Evolutionary conservation across 768 basidiomycete species (phyloP).

Genomic region (Scleroderma citrinum): DNA sequence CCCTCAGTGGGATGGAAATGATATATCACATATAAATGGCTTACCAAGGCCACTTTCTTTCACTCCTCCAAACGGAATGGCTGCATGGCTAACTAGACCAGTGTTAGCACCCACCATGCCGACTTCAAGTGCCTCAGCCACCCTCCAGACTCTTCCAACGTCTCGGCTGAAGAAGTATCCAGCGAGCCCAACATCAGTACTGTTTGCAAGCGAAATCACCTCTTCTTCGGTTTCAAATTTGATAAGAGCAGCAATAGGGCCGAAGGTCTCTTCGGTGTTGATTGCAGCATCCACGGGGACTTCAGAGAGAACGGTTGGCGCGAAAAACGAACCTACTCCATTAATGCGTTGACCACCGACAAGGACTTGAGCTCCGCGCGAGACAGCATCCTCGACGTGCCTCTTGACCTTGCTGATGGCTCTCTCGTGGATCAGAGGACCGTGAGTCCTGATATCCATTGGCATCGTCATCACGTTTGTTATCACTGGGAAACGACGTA

Average conservation of each 20-base stretch:
- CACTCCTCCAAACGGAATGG: constrained; percentile 84
- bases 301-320: constrained; percentile 85
- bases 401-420: constrained; percentile 80
- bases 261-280: constrained; percentile 89
- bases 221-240: constrained; percentile 95
- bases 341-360: constrained; percentile 76
- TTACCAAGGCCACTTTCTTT: constrained; percentile 78
- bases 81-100: constrained; percentile 69
- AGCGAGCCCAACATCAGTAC: constrained; percentile 78
- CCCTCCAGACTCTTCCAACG: constrained; percentile 86
- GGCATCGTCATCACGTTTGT: background rate
- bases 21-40: constrained; percentile 17
- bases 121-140: constrained; percentile 90
- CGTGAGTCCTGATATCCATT: constrained; percentile 66
- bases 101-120: constrained; percentile 90
- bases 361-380: constrained; percentile 80
- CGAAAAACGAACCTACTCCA: constrained; percentile 62
- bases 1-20: constrained; percentile 1
- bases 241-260: constrained; percentile 80
- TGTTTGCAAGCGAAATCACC: constrained; percentile 81
- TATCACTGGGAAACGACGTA: constrained; percentile 31
- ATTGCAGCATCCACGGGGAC: constrained; percentile 65
- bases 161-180: constrained; percentile 92
- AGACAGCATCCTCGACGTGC: constrained; percentile 86
- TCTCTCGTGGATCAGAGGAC: constrained; percentile 85